Base-by-base conservation (phyloP, 768 basidiomycete species). In the Boletus speciosus region DNA sequence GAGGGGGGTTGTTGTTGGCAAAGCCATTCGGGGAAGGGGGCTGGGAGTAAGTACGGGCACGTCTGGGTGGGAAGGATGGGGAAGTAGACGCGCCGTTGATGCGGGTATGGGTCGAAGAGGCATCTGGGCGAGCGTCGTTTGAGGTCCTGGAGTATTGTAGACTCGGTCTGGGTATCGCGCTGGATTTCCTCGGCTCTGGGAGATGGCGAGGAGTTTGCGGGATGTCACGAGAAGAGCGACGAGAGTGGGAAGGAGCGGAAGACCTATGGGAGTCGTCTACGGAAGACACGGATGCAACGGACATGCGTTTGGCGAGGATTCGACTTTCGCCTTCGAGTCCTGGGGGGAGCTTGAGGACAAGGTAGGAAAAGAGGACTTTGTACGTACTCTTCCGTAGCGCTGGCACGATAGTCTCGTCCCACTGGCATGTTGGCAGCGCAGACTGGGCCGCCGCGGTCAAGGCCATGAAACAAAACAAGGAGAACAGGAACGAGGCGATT, bases 391-490 rank as follows among this genome's bases (percentile, higher is more conserved):
- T 88, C 61, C 90, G 80, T 36, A 92, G 76, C 38, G 86, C 78
- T 51, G 90, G 90, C 31, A 92, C 90, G 52, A 92, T 89, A 35
- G 81, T 81, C 65, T 90, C 88, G 69, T 90, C 90, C 88, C 89
- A 27, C 25, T 27, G 25, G 25, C 25, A 92, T 36, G 82, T 78
- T 47, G 85, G 81, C 40, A 70, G 47, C 45, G 58, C 62, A 31
- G 60, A 74, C 58, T 73, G 73, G 35, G 73, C 66, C 21, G 65
- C 72, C 39, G 74, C 75, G 38, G 75, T 73, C 65, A 78, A 56
- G 49, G 77, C 74, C 78, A 78, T 77, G 41, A 60, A 54, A 47
- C 46, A 51, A 51, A 47, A 47, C 34, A 11, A 47, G 36, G 32
- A 34, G 15, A 21, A 32, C 9, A 15, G 1, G 0, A 23, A 34